A percentile compares a stretch with the other conserved stretches of the same genome.
These are phyloP conservation scores for Silene coronaria DNA, from an alignment of 179 eudicot genomes.

Conservation along the genomic window DNA sequence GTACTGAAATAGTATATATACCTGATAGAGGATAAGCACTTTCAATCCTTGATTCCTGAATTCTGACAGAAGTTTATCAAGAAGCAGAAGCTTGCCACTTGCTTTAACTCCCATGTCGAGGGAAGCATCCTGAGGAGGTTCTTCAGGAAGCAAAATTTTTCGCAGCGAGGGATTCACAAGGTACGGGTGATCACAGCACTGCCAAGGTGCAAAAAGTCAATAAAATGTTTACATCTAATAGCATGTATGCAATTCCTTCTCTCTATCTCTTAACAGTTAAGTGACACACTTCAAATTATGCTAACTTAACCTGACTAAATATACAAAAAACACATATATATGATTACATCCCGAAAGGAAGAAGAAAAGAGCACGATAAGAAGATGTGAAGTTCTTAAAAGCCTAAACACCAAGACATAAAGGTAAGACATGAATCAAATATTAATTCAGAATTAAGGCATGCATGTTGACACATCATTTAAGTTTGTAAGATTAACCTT, in stretches of 20 bases:
- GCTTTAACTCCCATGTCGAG: slow-evolving; percentile 71
- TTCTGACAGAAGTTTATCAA: slow-evolving; percentile 58
- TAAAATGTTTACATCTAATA: background rate
- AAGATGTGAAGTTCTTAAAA: background rate
- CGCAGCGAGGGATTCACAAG: slow-evolving; percentile 48
- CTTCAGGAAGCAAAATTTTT: slow-evolving; percentile 32
- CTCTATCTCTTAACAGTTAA: background rate
- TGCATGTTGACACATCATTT: background rate
- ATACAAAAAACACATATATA: background rate
- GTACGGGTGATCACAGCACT: slow-evolving; percentile 97
- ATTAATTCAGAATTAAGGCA: background rate
- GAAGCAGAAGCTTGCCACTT: slow-evolving; percentile 76
- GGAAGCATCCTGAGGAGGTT: slow-evolving; percentile 26
- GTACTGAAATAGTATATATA: slow-evolving; percentile 18
- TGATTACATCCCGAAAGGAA: background rate
- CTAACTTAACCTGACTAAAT: background rate
- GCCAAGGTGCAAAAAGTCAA: slow-evolving; percentile 19
- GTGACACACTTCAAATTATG: slow-evolving; percentile 8
- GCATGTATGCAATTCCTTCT: background rate
- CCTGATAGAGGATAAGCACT: slow-evolving; percentile 79
- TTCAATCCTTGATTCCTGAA: slow-evolving; percentile 43
- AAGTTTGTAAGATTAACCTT: slow-evolving; percentile 45
- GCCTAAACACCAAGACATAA: slow-evolving; percentile 1
- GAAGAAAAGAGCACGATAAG: background rate
- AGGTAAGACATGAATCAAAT: background rate